Evolutionary conservation across 495 filamentous ascomycete genomes (phyloP).

Genomic region (Articulospora tetracladia): DNA sequence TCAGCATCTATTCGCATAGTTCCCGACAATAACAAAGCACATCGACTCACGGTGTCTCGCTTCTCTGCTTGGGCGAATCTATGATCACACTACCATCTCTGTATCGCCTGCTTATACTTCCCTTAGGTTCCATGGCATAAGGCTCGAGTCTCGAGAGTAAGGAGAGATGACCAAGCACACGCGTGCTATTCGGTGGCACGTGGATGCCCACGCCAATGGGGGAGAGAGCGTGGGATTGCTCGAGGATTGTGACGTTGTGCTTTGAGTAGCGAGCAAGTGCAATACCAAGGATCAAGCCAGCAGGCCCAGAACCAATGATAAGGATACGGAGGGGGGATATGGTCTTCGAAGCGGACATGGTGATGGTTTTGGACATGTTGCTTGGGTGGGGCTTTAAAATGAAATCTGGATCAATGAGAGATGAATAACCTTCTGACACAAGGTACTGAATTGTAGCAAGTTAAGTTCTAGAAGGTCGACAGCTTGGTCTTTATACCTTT

Average conservation of each 20-base stretch:
- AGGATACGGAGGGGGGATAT: neutral
- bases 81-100: neutral
- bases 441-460: too few species aligned
- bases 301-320: neutral
- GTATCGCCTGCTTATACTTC: conserved; percentile 3
- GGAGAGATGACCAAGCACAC: neutral
- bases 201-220: conserved; percentile 3
- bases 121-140: neutral
- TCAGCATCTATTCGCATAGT: neutral
- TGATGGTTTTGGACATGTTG: neutral
- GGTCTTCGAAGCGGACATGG: neutral
- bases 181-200: conserved; percentile 4
- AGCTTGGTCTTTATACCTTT: too few species aligned
- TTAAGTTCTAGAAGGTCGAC: too few species aligned
- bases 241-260: neutral
- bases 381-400: neutral
- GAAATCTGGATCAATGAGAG: too few species aligned
- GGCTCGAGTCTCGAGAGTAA: neutral
- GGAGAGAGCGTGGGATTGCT: neutral
- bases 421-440: too few species aligned
- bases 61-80: neutral
- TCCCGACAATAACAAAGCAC: neutral
- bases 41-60: neutral
- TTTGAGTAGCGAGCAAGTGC: neutral
- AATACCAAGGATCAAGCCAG: neutral